Base-by-base conservation (phyloP, 331 rosid species). In the Malus hybrid region DNA sequence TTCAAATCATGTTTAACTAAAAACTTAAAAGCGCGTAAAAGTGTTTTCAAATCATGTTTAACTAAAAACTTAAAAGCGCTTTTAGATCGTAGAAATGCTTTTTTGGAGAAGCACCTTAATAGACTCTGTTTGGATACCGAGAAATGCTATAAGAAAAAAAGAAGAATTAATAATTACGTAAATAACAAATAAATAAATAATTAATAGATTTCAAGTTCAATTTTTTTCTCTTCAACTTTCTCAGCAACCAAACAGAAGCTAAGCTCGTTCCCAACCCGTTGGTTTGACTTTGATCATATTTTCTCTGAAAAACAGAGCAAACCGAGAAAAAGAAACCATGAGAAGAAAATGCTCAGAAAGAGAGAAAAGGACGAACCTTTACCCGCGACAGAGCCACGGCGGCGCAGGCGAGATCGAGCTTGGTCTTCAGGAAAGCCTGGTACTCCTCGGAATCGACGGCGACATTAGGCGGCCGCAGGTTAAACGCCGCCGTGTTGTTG, bases 351-450 rank as follows among this genome's bases (percentile, higher is more conserved):
- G 22, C 26, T 56, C 57, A 52, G 46, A 46, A 26, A 15, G 66
- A 63, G 20, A 22, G 19, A 10, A 61, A 42, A 68, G 20, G 26
- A 62, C 63, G 32, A 46, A 74, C 63, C 77, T 69, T 42, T 42
- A 42, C 97, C 86, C 97, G 83, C 67, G 96, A 56, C 73, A 84
- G 44, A 14, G 99, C 99, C 4, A 90, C 93, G 6, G 97, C 97
- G 60, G 99, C 99, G 48, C 99, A 94, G 20, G 99, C 99, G 32
- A 90, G 91, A 53, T 94, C 81, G 75, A 94, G 99, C 77, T 90
- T 90, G 89, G 83, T 90, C 80, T 92, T 94, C 66, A 94, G 99
- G 42, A 89, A 80, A 15, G 93, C 85, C 61, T 87, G 93, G 63
- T 89, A 90, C 20, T 90, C 91, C 10, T 88, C 86, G 2, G 95